Percentiles rank a stretch among this genome's conserved stretches.
These are phyloP conservation scores for Penicillium antarcticum DNA, from an alignment of 495 filamentous ascomycete genomes.

Conservation along the genomic window DNA sequence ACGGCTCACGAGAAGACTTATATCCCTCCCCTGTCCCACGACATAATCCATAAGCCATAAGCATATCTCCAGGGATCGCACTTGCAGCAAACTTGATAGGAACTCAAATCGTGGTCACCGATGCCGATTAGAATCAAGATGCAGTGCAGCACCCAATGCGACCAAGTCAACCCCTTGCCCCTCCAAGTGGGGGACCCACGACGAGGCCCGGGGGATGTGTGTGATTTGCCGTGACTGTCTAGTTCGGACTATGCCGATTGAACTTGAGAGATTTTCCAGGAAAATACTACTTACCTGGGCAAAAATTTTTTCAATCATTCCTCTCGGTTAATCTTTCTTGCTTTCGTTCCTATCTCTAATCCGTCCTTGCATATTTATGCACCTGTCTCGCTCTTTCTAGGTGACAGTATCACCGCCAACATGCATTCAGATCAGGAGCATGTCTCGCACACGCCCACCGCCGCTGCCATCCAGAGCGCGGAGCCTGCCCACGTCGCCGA, in stretches of 20 bases:
- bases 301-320: not conserved
- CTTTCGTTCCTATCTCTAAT: not conserved
- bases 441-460: conserved; percentile 9
- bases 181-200: too few relatives aligned
- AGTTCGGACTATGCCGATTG: not conserved
- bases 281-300: not conserved
- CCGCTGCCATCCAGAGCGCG: conserved; percentile 13
- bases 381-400: not conserved
- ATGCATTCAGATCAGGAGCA: conserved; percentile 9
- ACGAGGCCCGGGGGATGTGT: too few relatives aligned
- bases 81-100: too few relatives aligned
- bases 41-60: too few relatives aligned
- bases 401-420: not conserved
- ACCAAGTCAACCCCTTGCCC: too few relatives aligned
- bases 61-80: too few relatives aligned
- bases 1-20: not conserved
- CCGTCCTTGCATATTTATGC: not conserved
- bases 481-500: conserved; percentile 5
- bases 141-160: too few relatives aligned
- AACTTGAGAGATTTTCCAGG: not conserved
- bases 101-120: too few relatives aligned
- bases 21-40: not conserved
- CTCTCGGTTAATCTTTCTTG: not conserved
- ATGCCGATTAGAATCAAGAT: too few relatives aligned
- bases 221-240: not conserved